Percentiles rank a stretch among this genome's conserved stretches.
phyloP scores from a whole-genome alignment of 2,329 filamentous ascomycete genomes.

The Sporothrix brunneoviolacea region DNA sequence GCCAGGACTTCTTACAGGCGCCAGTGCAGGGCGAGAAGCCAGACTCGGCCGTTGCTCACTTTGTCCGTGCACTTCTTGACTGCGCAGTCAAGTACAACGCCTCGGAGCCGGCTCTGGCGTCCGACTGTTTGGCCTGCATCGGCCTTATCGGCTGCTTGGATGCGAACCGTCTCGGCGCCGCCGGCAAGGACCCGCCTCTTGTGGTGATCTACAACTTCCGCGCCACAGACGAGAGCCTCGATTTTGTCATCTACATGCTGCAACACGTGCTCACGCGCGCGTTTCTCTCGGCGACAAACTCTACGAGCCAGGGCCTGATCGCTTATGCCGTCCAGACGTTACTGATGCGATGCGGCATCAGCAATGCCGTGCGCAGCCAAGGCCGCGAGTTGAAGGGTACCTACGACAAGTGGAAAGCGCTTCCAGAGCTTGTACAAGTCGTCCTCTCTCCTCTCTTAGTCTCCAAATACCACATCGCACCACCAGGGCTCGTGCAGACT shows the following conservation, averaged over 20 bases:
- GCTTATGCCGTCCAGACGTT: slow-evolving; percentile 94
- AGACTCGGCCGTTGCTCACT: slow-evolving; percentile 61
- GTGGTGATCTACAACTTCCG: slow-evolving; percentile 85
- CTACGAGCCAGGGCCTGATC: slow-evolving; percentile 80
- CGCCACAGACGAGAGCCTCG: slow-evolving; percentile 66
- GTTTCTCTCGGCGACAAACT: slow-evolving; percentile 85
- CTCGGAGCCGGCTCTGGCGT: slow-evolving; percentile 58
- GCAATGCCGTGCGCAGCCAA: slow-evolving; percentile 37
- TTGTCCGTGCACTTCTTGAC: slow-evolving; percentile 76
- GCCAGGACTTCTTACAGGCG: slow-evolving; percentile 74
- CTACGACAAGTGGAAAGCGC: slow-evolving; percentile 67
- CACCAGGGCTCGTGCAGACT: slow-evolving; percentile 48
- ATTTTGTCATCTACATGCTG: slow-evolving; percentile 80
- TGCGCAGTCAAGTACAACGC: slow-evolving; percentile 75
- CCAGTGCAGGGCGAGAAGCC: slow-evolving; percentile 79
- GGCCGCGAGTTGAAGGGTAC: slow-evolving; percentile 46
- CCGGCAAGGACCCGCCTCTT: slow-evolving; percentile 73
- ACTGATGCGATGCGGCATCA: slow-evolving; percentile 69
- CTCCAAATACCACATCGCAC: slow-evolving; percentile 71
- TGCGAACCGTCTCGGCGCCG: slow-evolving; percentile 77
- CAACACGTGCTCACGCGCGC: slow-evolving; percentile 84
- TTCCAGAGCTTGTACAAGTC: slow-evolving; percentile 72
- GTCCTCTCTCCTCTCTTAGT: slow-evolving; percentile 81
- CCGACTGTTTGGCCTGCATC: slow-evolving; percentile 72
- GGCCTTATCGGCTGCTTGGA: slow-evolving; percentile 89